phyloP scores from a whole-genome alignment of 2,329 filamentous ascomycete species.

The Cytospora schulzeri region DNA sequence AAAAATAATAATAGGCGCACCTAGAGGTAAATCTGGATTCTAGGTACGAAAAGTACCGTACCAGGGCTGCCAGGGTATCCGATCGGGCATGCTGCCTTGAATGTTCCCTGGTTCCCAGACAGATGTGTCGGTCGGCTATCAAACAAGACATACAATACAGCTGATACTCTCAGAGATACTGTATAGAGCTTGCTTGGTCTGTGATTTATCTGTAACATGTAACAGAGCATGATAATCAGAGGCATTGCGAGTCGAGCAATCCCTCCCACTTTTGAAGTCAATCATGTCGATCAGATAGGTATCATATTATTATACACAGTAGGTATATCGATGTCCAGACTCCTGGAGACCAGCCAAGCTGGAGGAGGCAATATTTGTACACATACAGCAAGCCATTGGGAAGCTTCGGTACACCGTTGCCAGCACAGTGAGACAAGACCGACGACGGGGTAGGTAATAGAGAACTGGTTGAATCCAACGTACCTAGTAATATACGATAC shows the following conservation, averaged over 20 bases:
- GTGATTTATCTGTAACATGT: neutral
- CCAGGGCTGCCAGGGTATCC: conserved; percentile 8
- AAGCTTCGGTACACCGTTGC: conserved; percentile 14
- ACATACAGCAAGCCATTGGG: too few species aligned
- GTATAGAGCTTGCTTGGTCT: too few species aligned
- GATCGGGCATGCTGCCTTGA: conserved; percentile 17
- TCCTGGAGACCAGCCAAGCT: too few species aligned
- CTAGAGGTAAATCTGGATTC: neutral
- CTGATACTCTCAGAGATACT: neutral
- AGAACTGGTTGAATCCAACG: conserved; percentile 10
- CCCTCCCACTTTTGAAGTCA: neutral
- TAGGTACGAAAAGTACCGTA: neutral
- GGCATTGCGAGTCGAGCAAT: neutral
- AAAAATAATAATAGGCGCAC: conserved; percentile 1
- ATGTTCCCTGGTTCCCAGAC: too few species aligned
- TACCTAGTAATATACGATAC: too few species aligned
- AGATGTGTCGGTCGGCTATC: neutral
- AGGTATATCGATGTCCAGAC: neutral
- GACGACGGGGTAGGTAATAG: neutral
- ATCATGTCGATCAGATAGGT: neutral
- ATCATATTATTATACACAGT: neutral
- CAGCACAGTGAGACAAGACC: conserved; percentile 20
- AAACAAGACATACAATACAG: neutral
- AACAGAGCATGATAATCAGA: neutral
- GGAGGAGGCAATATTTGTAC: too few species aligned